Percentiles rank a stretch among this genome's conserved stretches.
These are phyloP conservation scores for Viola pubescens DNA, from an alignment of 441 rosid species.

Conservation along the genomic window DNA sequence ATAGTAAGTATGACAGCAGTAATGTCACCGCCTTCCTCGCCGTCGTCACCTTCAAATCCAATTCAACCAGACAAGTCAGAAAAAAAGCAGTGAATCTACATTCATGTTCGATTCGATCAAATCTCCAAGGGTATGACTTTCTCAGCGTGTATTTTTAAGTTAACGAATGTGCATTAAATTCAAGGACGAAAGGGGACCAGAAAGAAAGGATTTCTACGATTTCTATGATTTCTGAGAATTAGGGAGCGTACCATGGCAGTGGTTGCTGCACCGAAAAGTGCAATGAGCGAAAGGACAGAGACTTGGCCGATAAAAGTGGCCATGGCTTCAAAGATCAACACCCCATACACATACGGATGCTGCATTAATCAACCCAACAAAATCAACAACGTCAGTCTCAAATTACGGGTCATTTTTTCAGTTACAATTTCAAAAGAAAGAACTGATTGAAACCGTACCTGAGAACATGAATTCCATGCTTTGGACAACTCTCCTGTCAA, in stretches of 20 bases:
- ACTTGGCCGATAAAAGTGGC: slow-evolving; percentile 90
- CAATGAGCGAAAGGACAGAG: slow-evolving; percentile 78
- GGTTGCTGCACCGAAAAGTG: slow-evolving; percentile 86
- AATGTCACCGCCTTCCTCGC: slow-evolving; percentile 83
- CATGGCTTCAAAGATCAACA: slow-evolving; percentile 76
- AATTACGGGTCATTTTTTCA: too few relatives aligned
- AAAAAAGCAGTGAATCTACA: neutral
- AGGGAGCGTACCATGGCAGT: slow-evolving; percentile 64
- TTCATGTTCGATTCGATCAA: too few relatives aligned
- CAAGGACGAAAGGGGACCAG: too few relatives aligned
- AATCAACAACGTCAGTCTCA: neutral
- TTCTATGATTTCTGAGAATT: too few relatives aligned
- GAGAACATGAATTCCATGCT: slow-evolving; percentile 83
- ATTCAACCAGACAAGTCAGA: neutral
- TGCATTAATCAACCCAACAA: slow-evolving; percentile 23
- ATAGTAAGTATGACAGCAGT: slow-evolving; percentile 66
- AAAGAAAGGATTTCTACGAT: too few relatives aligned
- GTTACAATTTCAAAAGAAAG: neutral
- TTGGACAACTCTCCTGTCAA: slow-evolving; percentile 67
- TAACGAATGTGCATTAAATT: neutral
- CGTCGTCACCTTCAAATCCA: slow-evolving; percentile 59
- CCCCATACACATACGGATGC: slow-evolving; percentile 81
- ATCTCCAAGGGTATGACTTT: too few relatives aligned
- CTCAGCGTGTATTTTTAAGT: neutral
- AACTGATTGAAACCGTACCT: slow-evolving; percentile 28